These are phyloP conservation scores for Aspergillus fijiensis DNA, from an alignment of 2,329 filamentous ascomycete species.

Conservation along the genomic window DNA sequence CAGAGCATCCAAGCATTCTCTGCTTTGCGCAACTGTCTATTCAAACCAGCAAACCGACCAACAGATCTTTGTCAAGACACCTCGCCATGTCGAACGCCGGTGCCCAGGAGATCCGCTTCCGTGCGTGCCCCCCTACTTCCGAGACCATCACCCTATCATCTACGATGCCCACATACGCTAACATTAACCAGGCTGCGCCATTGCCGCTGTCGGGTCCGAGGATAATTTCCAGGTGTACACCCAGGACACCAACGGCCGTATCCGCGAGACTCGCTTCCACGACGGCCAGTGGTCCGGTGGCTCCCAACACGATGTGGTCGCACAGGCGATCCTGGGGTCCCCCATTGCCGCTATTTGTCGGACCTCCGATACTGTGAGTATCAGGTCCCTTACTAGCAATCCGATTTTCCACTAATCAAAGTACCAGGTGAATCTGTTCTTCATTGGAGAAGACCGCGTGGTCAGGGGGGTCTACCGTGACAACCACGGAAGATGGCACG, in stretches of 20 bases:
- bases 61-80: neutral
- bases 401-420: too few relatives aligned
- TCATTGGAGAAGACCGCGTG: neutral
- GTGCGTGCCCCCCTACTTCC: neutral
- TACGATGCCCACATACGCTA: too few relatives aligned
- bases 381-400: too few relatives aligned
- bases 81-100: neutral
- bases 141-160: too few relatives aligned
- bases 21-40: neutral
- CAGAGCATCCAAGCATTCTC: neutral
- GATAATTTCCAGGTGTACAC: neutral
- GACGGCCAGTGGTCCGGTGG: neutral
- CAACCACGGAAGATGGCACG: neutral
- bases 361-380: too few relatives aligned
- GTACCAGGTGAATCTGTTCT: neutral
- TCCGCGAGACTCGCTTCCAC: neutral
- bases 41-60: neutral
- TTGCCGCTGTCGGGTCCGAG: neutral
- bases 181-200: neutral
- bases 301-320: neutral
- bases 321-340: neutral
- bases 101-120: neutral
- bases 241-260: neutral
- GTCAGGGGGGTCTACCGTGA: neutral
- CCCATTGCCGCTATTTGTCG: neutral